Evolutionary conservation across 176 grass and related monocot species (phyloP).

Genomic region (Coix lacrymajobi): DNA sequence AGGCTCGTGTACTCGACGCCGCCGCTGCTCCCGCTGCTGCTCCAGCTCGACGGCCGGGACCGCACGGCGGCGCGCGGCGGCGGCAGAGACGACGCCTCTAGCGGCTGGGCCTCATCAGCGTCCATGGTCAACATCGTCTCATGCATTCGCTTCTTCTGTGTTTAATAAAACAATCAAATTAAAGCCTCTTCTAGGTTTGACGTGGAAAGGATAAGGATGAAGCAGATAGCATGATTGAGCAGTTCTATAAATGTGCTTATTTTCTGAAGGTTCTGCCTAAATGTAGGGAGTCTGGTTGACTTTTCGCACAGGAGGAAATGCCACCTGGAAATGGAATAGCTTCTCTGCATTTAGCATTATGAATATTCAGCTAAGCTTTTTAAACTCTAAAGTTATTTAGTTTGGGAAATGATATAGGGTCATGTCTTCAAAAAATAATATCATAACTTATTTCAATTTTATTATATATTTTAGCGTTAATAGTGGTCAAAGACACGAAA

Average conservation of each 20-base stretch:
- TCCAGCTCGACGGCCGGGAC: conserved; percentile 23
- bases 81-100: conserved; percentile 10
- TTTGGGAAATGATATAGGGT: too few species aligned
- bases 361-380: not conserved
- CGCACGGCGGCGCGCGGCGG: not conserved
- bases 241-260: not conserved
- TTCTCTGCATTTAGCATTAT: not conserved
- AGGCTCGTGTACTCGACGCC: conserved; percentile 63
- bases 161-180: not conserved
- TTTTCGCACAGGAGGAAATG: not conserved
- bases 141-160: conserved; percentile 6
- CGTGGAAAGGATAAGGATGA: conserved; percentile 16
- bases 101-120: conserved; percentile 19
- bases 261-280: not conserved
- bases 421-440: too few species aligned
- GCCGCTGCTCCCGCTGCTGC: conserved; percentile 9
- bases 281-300: conserved; percentile 2
- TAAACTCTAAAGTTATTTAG: not conserved
- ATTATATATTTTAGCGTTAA: not conserved
- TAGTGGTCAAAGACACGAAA: not conserved
- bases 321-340: not conserved
- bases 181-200: conserved; percentile 10
- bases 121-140: conserved; percentile 30
- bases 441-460: not conserved
- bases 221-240: not conserved